These are phyloP conservation scores for Schizophyllum commune DNA, from an alignment of 1,284 basidiomycete genomes.

Conservation along the genomic window DNA sequence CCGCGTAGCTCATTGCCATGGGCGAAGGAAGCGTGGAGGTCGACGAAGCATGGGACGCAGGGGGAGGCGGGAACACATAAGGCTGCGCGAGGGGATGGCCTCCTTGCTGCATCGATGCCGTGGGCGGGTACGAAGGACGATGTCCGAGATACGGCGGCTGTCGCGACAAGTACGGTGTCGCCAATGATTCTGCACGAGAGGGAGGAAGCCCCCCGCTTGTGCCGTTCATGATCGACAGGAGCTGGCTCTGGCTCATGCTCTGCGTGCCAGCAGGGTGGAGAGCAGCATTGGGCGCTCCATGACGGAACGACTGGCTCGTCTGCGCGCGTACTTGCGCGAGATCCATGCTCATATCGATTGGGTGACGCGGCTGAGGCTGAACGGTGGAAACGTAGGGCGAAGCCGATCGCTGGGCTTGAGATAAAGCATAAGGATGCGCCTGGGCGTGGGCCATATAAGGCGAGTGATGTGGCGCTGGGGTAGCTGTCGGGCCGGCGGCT, in stretches of 20 bases:
- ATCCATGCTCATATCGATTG: slow-evolving; percentile 23
- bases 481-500: slow-evolving; percentile 14
- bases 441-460: no score
- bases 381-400: slow-evolving; percentile 1
- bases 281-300: slow-evolving; percentile 11
- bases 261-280: slow-evolving; percentile 23
- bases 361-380: slow-evolving; percentile 4
- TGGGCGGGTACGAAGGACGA: background rate
- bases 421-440: slow-evolving; percentile 6
- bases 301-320: slow-evolving; percentile 50
- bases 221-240: slow-evolving; percentile 35
- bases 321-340: slow-evolving; percentile 50
- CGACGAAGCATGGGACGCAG: background rate
- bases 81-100: background rate
- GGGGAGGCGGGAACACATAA: background rate
- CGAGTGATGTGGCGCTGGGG: slow-evolving; percentile 11
- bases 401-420: background rate
- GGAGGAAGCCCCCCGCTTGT: slow-evolving; percentile 3
- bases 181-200: slow-evolving; percentile 3
- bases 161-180: slow-evolving; percentile 1
- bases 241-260: slow-evolving; percentile 43
- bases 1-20: slow-evolving; percentile 1
- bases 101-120: background rate
- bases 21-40: background rate
- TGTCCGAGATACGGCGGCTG: background rate